A percentile compares a stretch with the other conserved stretches of the same genome.
Evolutionary conservation across 306 rosid species (phyloP).

Genomic region (Cucumis melo): DNA sequence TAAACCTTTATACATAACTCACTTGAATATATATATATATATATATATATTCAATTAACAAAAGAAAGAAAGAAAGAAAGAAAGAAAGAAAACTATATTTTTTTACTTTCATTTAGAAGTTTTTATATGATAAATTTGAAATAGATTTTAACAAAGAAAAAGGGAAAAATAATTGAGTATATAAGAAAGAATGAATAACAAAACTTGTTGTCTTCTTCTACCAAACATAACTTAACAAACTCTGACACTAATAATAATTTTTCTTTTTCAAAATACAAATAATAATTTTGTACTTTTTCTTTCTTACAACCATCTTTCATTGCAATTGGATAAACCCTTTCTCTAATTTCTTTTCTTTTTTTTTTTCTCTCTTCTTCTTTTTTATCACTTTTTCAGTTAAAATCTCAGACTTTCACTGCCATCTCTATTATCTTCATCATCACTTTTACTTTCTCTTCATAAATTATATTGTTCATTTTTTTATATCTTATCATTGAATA

Average conservation of each 20-base stretch:
- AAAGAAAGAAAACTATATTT: too few species aligned
- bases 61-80: too few species aligned
- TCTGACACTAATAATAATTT: background rate
- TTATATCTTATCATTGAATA: too few species aligned
- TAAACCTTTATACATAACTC: too few species aligned
- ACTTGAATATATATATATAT: too few species aligned
- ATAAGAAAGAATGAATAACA: background rate
- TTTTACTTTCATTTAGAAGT: too few species aligned
- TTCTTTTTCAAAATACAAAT: background rate
- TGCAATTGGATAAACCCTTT: background rate
- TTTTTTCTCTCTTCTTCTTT: too few species aligned
- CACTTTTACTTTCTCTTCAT: background rate
- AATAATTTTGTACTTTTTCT: background rate
- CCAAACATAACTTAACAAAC: constrained; percentile 6
- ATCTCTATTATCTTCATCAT: background rate
- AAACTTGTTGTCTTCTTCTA: constrained; percentile 1
- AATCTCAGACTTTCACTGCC: constrained; percentile 2
- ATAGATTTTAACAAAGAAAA: background rate
- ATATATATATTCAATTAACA: too few species aligned
- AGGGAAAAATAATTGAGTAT: background rate
- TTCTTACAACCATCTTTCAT: background rate
- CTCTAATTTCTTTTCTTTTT: too few species aligned
- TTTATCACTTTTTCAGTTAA: background rate
- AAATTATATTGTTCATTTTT: background rate
- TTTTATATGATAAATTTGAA: too few species aligned